Evolutionary conservation across 805 yeast genomes (phyloP).

Genomic region (Zygotorulaspora chibaensis): DNA sequence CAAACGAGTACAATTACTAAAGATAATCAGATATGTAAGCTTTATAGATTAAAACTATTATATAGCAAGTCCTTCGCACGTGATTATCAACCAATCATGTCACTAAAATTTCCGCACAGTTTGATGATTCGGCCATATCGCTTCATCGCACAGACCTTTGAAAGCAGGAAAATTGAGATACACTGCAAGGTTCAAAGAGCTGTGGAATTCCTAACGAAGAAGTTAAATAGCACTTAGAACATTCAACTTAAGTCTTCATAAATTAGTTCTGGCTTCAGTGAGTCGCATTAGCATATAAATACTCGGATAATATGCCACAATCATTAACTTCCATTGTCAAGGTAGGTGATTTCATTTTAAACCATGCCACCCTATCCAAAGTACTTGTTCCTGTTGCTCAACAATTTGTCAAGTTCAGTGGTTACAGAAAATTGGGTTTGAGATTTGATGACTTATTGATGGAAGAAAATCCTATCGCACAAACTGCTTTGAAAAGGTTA

Average conservation of each 20-base stretch:
- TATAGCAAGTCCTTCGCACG: slow-evolving; percentile 2
- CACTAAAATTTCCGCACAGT: neutral
- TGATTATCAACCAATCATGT: slow-evolving; percentile 7
- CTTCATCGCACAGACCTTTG: neutral
- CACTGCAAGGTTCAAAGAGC: no score
- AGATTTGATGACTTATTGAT: slow-evolving; percentile 81
- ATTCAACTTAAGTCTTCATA: no score
- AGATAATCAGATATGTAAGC: neutral
- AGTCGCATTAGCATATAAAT: no score
- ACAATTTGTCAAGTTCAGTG: slow-evolving; percentile 67
- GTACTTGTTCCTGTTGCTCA: slow-evolving; percentile 77
- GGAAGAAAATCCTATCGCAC: slow-evolving; percentile 84
- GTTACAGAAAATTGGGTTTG: slow-evolving; percentile 93
- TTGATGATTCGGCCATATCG: neutral
- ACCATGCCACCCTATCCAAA: slow-evolving; percentile 72
- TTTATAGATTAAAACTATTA: neutral
- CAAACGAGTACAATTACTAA: slow-evolving; percentile 64
- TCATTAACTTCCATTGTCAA: slow-evolving; percentile 67
- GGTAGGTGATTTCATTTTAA: slow-evolving; percentile 72
- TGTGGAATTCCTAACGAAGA: no score
- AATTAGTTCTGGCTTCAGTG: no score
- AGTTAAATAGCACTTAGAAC: no score
- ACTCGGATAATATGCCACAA: slow-evolving; percentile 32
- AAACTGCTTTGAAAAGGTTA: slow-evolving; percentile 83
- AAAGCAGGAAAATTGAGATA: neutral